phyloP scores from a whole-genome alignment of 768 basidiomycete genomes.

The Dacryopinax spathularia region DNA sequence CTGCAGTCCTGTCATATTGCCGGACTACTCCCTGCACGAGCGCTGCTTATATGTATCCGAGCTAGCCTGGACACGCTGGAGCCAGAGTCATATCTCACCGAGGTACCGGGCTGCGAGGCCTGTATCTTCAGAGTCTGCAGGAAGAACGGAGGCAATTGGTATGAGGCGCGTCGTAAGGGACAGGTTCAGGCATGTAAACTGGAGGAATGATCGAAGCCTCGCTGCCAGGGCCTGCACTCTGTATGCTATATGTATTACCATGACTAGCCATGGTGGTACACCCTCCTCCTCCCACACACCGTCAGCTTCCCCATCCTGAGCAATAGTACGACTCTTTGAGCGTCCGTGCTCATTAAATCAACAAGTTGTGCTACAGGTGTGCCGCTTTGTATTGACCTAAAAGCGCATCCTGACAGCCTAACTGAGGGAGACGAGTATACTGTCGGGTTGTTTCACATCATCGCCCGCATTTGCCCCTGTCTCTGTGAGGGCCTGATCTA shows the following conservation, averaged over 20 bases:
- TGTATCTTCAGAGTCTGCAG: too few relatives aligned
- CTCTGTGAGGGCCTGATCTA: constrained; percentile 74
- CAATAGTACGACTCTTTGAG: not conserved
- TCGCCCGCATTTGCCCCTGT: constrained; percentile 95
- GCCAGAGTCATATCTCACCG: too few relatives aligned
- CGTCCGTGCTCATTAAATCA: constrained; percentile 49
- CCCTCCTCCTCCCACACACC: not conserved
- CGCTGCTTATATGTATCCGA: too few relatives aligned
- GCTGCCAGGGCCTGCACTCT: too few relatives aligned
- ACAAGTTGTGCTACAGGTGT: constrained; percentile 48
- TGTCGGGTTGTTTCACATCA: constrained; percentile 74
- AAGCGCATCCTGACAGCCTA: not conserved
- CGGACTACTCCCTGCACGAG: too few relatives aligned
- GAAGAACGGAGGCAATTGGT: too few relatives aligned
- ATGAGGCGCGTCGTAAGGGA: too few relatives aligned
- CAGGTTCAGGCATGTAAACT: too few relatives aligned
- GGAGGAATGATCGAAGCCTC: too few relatives aligned
- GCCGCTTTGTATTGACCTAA: not conserved
- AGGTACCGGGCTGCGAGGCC: too few relatives aligned
- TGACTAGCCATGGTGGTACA: not conserved
- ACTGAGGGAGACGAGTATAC: constrained; percentile 88
- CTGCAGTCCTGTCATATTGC: too few relatives aligned
- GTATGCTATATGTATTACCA: not conserved
- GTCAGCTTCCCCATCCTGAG: not conserved
- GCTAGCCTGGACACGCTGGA: too few relatives aligned